Evolutionary conservation across 176 grass and related monocot genomes (phyloP).

Genomic region (Rhynchospora breviuscula): DNA sequence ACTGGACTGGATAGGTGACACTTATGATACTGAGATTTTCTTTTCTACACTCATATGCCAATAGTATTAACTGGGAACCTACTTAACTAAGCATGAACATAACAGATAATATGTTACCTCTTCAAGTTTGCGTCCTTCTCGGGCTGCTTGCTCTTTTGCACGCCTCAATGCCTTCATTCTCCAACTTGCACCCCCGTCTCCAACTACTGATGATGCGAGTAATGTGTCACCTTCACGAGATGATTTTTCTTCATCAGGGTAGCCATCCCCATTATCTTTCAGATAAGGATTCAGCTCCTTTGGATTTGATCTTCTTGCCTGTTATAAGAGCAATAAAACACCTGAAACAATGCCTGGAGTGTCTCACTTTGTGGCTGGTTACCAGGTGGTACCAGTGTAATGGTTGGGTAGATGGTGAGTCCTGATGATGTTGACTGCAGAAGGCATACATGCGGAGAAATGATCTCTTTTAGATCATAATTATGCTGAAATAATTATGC

Average conservation of each 20-base stretch:
- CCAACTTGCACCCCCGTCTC: constrained; percentile 96
- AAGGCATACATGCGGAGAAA: no score
- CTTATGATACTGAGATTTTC: not conserved
- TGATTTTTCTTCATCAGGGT: constrained; percentile 56
- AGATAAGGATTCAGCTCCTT: constrained; percentile 81
- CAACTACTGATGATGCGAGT: constrained; percentile 62
- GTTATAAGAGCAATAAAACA: constrained; percentile 9
- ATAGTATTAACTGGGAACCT: not conserved
- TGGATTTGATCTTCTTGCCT: constrained; percentile 49
- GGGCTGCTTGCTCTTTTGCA: constrained; percentile 90
- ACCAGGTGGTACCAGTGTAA: no score
- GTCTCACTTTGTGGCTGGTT: not conserved
- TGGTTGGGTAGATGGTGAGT: no score
- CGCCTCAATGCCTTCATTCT: constrained; percentile 92
- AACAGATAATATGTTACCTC: constrained; percentile 40
- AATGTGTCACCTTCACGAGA: constrained; percentile 29
- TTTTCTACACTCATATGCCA: not conserved
- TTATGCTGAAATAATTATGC: no score
- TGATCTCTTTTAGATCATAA: no score
- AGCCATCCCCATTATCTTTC: constrained; percentile 61
- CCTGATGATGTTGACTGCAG: no score
- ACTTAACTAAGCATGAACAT: not conserved
- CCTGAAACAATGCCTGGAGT: not conserved
- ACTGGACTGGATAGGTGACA: not conserved
- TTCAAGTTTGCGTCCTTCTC: constrained; percentile 66